Evolutionary conservation across 495 filamentous ascomycete species (phyloP).

Genomic region (Tuber microsphaerosporum): DNA sequence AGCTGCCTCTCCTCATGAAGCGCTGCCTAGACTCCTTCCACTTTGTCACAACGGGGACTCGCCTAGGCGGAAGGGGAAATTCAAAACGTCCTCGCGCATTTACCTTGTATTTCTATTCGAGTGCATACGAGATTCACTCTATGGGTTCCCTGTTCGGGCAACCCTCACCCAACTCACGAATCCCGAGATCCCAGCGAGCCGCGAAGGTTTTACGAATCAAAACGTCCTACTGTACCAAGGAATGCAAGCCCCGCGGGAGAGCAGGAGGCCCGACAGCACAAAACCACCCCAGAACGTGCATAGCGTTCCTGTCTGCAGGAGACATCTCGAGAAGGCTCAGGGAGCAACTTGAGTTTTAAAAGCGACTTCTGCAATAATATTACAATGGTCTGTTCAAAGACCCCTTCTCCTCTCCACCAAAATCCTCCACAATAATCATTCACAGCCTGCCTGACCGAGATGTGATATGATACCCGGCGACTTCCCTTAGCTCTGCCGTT

Average conservation of each 20-base stretch:
- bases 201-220: neutral
- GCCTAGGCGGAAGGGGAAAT: too few species aligned
- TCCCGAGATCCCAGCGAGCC: neutral
- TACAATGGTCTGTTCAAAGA: neutral
- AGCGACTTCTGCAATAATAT: neutral
- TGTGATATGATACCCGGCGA: neutral
- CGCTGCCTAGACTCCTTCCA: neutral
- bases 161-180: neutral
- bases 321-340: neutral
- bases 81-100: too few species aligned
- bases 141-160: neutral
- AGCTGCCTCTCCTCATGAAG: neutral
- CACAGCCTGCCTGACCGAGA: neutral
- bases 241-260: neutral
- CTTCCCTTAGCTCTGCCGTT: neutral
- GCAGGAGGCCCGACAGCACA: neutral
- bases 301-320: neutral
- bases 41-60: too few species aligned
- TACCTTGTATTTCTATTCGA: too few species aligned
- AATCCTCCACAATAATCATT: neutral
- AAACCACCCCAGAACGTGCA: neutral
- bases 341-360: neutral
- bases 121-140: neutral
- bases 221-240: neutral
- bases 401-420: neutral